Evolutionary conservation across 345 rosid species (phyloP).

Genomic region (Arabis hirsuta): DNA sequence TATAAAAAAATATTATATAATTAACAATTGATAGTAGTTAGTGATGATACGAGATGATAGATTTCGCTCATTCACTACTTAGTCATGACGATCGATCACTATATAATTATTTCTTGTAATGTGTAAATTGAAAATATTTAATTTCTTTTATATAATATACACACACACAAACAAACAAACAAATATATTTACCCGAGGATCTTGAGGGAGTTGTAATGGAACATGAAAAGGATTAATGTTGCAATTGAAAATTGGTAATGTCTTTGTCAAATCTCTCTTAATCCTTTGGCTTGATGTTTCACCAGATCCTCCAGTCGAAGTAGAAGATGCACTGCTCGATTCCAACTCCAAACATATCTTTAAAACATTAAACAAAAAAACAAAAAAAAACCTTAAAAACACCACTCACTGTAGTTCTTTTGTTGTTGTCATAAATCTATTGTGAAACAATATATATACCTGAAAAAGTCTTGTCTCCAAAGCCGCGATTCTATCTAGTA

Average conservation of each 20-base stretch:
- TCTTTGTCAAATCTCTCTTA: conserved; percentile 46
- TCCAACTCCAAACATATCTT: conserved; percentile 77
- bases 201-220: conserved; percentile 32
- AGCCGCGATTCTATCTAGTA: conserved; percentile 67
- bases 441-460: conserved; percentile 39
- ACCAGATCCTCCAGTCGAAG: conserved; percentile 52
- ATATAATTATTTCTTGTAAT: background rate
- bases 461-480: conserved; percentile 74
- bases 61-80: background rate
- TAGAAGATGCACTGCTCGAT: conserved; percentile 55
- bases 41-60: background rate
- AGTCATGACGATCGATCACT: background rate
- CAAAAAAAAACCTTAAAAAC: background rate
- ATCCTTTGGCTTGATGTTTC: conserved; percentile 60
- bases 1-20: too few species aligned
- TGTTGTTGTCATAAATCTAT: too few species aligned
- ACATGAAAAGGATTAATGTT: conserved; percentile 41
- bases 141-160: background rate
- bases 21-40: too few species aligned
- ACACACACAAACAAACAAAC: background rate
- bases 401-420: background rate
- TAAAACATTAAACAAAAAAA: background rate
- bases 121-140: background rate
- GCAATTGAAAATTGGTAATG: conserved; percentile 50
- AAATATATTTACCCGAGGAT: conserved; percentile 22